These are phyloP conservation scores for Chytridium lagenaria DNA, from an alignment of 371 early-diverging fungal genomes.

Conservation along the genomic window DNA sequence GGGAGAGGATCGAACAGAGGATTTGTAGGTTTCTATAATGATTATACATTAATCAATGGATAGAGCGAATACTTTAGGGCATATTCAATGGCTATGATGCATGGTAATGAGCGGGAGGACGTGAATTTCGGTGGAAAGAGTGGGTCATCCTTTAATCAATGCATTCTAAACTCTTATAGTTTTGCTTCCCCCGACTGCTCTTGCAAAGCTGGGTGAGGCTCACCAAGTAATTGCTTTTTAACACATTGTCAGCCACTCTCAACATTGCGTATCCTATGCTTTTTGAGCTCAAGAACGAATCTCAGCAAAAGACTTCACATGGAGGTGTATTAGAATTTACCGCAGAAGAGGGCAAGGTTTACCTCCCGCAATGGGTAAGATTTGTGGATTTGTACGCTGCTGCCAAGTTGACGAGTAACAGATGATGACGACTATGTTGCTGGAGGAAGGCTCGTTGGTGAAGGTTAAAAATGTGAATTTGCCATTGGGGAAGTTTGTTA, in stretches of 20 bases:
- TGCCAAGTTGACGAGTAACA: constrained; percentile 36
- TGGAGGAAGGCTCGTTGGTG: constrained; percentile 80
- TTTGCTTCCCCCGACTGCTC: constrained; percentile 87
- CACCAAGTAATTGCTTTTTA: neutral
- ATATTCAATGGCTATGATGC: constrained; percentile 85
- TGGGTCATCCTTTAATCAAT: constrained; percentile 32
- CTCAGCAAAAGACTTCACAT: constrained; percentile 70
- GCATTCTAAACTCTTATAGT: constrained; percentile 54
- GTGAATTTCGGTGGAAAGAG: constrained; percentile 88
- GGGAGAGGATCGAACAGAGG: neutral
- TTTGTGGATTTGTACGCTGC: neutral
- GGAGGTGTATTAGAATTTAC: constrained; percentile 99
- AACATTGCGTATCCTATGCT: constrained; percentile 94
- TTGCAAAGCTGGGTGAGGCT: constrained; percentile 79
- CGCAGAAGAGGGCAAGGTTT: constrained; percentile 95
- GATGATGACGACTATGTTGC: constrained; percentile 92
- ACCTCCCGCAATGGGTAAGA: constrained; percentile 95
- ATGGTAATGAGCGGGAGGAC: constrained; percentile 74
- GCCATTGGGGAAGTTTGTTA: constrained; percentile 91
- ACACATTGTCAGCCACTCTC: constrained; percentile 67
- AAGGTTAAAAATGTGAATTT: constrained; percentile 81
- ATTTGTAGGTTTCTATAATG: neutral
- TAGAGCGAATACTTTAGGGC: constrained; percentile 68
- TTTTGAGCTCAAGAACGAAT: constrained; percentile 76
- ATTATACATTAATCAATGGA: neutral